Conservation (phyloP, 2,329 filamentous ascomycete species). For the Neonectria sp. region DNA sequence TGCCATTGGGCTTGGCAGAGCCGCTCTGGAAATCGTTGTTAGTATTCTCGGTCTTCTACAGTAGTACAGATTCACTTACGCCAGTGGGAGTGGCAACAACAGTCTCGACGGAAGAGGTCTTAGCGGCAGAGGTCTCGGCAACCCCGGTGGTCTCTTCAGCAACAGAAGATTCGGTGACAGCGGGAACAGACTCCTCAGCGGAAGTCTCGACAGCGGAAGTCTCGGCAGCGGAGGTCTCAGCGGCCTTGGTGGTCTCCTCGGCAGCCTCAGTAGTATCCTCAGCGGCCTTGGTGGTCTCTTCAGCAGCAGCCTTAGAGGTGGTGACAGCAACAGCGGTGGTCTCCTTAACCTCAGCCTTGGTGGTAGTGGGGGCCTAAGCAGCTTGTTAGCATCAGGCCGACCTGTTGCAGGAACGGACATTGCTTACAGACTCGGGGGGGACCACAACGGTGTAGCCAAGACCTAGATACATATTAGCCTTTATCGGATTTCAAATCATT, state of each 20-base stretch:
- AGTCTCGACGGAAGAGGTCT: slow-evolving; percentile 4
- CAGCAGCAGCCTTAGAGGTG: no score
- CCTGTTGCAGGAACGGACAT: not conserved
- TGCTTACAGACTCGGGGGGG: not conserved
- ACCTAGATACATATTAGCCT: not conserved
- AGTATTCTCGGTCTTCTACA: no score
- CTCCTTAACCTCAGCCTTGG: no score
- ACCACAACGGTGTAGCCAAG: not conserved
- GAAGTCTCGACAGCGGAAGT: not conserved
- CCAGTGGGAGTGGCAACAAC: not conserved
- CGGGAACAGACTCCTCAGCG: slow-evolving; percentile 3
- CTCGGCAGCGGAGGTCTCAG: not conserved
- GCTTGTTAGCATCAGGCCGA: not conserved
- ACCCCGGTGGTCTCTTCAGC: slow-evolving; percentile 12
- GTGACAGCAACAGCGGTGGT: no score
- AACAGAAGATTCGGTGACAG: not conserved
- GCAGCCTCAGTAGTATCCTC: no score
- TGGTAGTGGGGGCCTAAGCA: not conserved
- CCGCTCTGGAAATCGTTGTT: not conserved
- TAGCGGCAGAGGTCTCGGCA: slow-evolving; percentile 11
- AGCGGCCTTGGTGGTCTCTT: no score
- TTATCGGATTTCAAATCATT: no score
- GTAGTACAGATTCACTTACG: not conserved
- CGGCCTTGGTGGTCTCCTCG: no score
- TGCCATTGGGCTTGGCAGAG: not conserved